phyloP scores from a whole-genome alignment of 2,329 filamentous ascomycete genomes.

The Fusarium xylarioides region DNA sequence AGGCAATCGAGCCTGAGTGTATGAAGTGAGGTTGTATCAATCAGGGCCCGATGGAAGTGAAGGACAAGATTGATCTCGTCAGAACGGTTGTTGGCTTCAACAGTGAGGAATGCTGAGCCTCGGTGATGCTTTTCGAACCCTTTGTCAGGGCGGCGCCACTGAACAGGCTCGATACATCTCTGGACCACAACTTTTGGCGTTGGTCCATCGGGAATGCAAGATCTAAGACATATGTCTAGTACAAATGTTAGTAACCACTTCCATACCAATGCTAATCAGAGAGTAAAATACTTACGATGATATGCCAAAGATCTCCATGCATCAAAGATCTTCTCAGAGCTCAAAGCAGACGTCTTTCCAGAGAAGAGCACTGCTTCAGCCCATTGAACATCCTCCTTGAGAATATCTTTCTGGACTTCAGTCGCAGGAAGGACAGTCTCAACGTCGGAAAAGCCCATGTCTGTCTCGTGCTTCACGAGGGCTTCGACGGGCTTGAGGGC shows the following conservation, averaged over 20 bases:
- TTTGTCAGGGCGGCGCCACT: background rate
- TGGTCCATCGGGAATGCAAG: background rate
- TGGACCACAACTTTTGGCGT: background rate
- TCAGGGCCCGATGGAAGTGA: background rate
- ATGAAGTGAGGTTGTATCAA: background rate
- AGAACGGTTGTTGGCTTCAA: background rate
- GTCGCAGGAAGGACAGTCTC: slow-evolving; percentile 1
- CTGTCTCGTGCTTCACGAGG: background rate
- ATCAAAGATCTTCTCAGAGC: background rate
- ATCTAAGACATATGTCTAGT: slow-evolving; percentile 6
- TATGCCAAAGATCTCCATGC: slow-evolving; percentile 3
- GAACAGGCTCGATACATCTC: background rate
- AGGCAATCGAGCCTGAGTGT: background rate
- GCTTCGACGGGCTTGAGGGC: background rate
- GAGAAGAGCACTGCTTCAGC: slow-evolving; percentile 6
- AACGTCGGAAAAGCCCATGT: background rate
- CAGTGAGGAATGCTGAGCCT: background rate
- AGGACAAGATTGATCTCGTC: background rate
- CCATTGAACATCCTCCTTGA: slow-evolving; percentile 12
- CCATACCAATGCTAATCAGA: background rate
- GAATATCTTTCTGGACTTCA: slow-evolving; percentile 8
- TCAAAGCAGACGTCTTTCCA: background rate
- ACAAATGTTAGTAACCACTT: rapidly evolving
- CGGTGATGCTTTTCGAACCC: background rate
- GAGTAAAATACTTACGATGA: background rate